A percentile compares a stretch with the other conserved stretches of the same genome.
Conservation (phyloP, 345 rosid species). For the Salix exigua region DNA sequence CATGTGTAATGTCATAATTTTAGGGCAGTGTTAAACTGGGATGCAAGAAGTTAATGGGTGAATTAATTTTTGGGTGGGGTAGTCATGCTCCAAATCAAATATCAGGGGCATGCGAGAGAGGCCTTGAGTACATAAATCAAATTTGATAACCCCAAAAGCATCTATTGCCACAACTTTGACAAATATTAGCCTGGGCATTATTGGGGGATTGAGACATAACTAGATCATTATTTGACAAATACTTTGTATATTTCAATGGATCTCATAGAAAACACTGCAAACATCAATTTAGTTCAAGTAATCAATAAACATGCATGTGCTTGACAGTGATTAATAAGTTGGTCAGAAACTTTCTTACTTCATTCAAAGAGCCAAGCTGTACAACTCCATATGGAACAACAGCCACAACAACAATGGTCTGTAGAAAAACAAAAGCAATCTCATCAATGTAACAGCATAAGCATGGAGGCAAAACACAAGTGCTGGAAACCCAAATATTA, state of each 20-base stretch:
- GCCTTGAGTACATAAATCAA: not conserved
- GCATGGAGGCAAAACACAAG: not conserved
- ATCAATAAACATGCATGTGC: not conserved
- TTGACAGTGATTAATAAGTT: constrained; percentile 7
- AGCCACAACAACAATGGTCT: constrained; percentile 75
- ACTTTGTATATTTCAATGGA: not conserved
- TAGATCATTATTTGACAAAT: not conserved
- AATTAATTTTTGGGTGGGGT: not conserved
- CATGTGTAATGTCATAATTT: too few relatives aligned
- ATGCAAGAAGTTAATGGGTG: not conserved
- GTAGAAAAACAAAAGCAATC: constrained; percentile 16
- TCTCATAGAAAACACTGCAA: not conserved
- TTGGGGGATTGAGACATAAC: not conserved
- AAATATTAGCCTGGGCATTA: not conserved
- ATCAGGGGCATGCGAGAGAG: not conserved
- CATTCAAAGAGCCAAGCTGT: constrained; percentile 75
- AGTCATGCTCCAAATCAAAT: not conserved
- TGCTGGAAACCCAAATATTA: not conserved
- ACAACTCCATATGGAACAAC: constrained; percentile 78
- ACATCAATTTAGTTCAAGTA: not conserved
- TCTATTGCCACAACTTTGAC: not conserved
- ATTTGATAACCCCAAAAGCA: not conserved
- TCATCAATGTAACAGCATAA: not conserved
- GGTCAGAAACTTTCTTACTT: constrained; percentile 48
- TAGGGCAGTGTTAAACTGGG: not conserved